phyloP scores from a whole-genome alignment of 1,284 basidiomycete species.

The Leucocoprinus gongylophorus region DNA sequence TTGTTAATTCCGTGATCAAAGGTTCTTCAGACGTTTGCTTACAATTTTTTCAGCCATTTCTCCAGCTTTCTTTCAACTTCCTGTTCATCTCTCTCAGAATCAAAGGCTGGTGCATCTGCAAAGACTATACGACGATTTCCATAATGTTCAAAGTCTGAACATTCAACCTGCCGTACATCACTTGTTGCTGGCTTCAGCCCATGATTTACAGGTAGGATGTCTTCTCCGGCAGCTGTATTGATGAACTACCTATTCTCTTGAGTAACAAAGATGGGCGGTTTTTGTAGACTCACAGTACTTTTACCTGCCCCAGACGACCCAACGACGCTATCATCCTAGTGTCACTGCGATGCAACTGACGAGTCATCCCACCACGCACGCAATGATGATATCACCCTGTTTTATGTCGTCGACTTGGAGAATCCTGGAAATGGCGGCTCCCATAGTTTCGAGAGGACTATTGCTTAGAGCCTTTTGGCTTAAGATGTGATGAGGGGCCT shows the following conservation, averaged over 20 bases:
- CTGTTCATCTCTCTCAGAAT: slow-evolving; percentile 4
- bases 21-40: not conserved
- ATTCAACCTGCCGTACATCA: slow-evolving; percentile 4
- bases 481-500: not conserved
- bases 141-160: not conserved
- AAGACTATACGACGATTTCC: slow-evolving; percentile 5
- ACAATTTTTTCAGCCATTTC: slow-evolving; percentile 9
- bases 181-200: not conserved
- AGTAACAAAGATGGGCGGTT: not conserved
- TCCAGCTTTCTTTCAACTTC: slow-evolving; percentile 4
- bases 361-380: not conserved
- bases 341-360: not conserved
- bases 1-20: not conserved
- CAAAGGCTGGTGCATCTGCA: slow-evolving; percentile 12
- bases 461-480: not conserved
- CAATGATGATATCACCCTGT: slow-evolving; percentile 7
- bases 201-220: not conserved
- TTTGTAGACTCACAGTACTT: slow-evolving; percentile 3
- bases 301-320: slow-evolving; percentile 8
- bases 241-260: slow-evolving; percentile 3
- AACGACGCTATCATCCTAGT: not conserved
- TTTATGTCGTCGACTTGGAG: slow-evolving; percentile 1
- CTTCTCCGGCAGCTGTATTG: slow-evolving; percentile 3
- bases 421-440: not conserved
- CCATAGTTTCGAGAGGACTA: slow-evolving; percentile 4